phyloP scores from a whole-genome alignment of 352 stramenopile genomes.

The Nothophytophthora sp. region DNA sequence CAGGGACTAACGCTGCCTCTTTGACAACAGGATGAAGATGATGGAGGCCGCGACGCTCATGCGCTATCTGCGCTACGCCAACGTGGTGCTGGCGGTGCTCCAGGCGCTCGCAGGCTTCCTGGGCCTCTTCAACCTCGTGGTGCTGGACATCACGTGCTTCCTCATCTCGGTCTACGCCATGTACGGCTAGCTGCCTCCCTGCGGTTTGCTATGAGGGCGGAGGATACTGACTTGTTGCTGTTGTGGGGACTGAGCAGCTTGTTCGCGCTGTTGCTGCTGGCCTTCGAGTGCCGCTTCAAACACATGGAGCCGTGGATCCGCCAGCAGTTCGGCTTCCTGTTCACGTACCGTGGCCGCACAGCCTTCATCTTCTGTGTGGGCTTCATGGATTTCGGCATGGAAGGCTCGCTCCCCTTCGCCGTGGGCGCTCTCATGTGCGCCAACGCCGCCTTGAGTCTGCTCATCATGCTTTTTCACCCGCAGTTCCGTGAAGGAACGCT shows the following conservation, averaged over 20 bases:
- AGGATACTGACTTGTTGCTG: too few species aligned
- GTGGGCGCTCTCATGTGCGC: constrained; percentile 79
- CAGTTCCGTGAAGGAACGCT: constrained; percentile 81
- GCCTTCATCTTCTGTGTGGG: constrained; percentile 87
- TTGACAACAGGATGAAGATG: constrained; percentile 54
- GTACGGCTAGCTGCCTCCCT: too few species aligned
- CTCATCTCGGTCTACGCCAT: constrained; percentile 88
- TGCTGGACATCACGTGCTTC: constrained; percentile 87
- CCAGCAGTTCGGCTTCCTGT: constrained; percentile 86
- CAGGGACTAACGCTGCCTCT: background rate
- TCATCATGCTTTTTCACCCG: constrained; percentile 86
- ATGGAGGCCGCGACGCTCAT: constrained; percentile 74
- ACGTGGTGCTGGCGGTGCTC: constrained; percentile 78
- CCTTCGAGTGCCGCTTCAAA: constrained; percentile 87
- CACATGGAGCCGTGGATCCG: constrained; percentile 89
- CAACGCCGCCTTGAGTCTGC: constrained; percentile 72
- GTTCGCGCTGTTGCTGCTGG: constrained; percentile 79
- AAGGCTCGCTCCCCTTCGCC: constrained; percentile 64
- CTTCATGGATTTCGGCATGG: constrained; percentile 90
- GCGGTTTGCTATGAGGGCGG: too few species aligned
- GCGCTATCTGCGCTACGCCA: constrained; percentile 83
- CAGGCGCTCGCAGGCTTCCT: constrained; percentile 83
- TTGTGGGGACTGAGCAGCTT: constrained; percentile 50
- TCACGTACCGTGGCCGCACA: constrained; percentile 85
- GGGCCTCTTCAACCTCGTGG: constrained; percentile 83